phyloP scores from a whole-genome alignment of 176 grass and related monocot genomes.

The Eremochloa ophiuroides region DNA sequence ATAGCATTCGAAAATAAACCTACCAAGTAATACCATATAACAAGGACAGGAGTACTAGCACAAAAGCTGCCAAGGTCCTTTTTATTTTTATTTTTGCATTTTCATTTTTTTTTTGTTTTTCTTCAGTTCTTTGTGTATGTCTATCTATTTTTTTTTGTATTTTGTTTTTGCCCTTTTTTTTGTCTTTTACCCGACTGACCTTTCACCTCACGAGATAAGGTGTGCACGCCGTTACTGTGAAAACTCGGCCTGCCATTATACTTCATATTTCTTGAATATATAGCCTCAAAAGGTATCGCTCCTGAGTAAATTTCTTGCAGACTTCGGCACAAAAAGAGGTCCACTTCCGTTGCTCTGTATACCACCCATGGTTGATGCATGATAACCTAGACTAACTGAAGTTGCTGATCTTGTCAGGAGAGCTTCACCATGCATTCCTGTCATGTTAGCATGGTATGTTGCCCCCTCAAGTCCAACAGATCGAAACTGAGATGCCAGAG shows the following conservation, averaged over 20 bases:
- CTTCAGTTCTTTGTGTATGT: constrained; percentile 14
- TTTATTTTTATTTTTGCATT: constrained; percentile 1
- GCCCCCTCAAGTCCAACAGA: constrained; percentile 55
- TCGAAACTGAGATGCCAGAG: constrained; percentile 42
- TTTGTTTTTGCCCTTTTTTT: constrained; percentile 9
- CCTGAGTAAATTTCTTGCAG: constrained; percentile 51
- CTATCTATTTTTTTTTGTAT: constrained; percentile 22
- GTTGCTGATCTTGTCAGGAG: constrained; percentile 59
- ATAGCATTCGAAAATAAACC: constrained; percentile 3
- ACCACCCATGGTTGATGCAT: constrained; percentile 31
- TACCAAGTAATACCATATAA: not conserved
- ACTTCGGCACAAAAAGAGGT: constrained; percentile 37
- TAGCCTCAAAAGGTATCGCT: constrained; percentile 57
- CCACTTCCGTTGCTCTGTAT: constrained; percentile 21
- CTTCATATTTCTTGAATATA: constrained; percentile 14
- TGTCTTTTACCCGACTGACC: not conserved
- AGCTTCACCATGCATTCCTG: constrained; percentile 37
- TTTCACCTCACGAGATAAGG: constrained; percentile 12
- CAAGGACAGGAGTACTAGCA: constrained; percentile 13
- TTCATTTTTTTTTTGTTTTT: not conserved
- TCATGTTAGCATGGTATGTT: constrained; percentile 38
- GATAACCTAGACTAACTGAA: constrained; percentile 48
- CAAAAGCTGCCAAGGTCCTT: not conserved
- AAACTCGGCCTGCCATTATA: constrained; percentile 32
- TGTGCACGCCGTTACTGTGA: constrained; percentile 28